Conservation (phyloP, 495 filamentous ascomycete species). For the Aspergillus haitiensis region DNA sequence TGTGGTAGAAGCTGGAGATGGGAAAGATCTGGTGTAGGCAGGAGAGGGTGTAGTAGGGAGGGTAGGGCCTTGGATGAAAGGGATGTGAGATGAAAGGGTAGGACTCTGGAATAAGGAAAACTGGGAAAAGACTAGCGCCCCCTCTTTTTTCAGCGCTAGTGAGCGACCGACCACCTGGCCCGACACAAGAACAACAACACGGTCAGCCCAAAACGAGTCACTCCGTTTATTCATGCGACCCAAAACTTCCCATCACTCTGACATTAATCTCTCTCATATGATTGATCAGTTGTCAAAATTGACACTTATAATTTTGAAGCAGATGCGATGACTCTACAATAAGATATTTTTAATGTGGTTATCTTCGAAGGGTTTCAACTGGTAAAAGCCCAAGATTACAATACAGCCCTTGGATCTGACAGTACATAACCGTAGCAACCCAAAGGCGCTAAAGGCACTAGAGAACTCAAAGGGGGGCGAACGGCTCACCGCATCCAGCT, state of each 20-base stretch:
- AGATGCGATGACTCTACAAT: too few relatives aligned
- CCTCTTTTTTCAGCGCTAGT: constrained; percentile 16
- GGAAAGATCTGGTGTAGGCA: background rate
- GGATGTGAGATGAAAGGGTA: constrained; percentile 14
- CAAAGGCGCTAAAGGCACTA: background rate
- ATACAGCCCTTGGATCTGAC: constrained; percentile 8
- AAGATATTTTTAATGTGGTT: too few relatives aligned
- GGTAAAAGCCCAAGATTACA: constrained; percentile 2
- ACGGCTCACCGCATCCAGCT: constrained; percentile 18
- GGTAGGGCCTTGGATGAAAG: constrained; percentile 3
- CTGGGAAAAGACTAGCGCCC: constrained; percentile 13
- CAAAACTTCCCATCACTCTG: background rate
- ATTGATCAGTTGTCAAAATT: too few relatives aligned
- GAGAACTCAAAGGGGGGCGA: background rate
- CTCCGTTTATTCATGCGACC: background rate
- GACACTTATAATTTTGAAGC: too few relatives aligned
- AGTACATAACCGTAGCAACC: constrained; percentile 16
- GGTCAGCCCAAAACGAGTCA: background rate
- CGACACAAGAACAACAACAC: constrained; percentile 10
- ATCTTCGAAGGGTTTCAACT: background rate
- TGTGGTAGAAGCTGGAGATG: constrained; percentile 10
- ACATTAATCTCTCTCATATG: constrained; percentile 2
- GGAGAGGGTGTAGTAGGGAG: constrained; percentile 10
- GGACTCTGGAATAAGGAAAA: constrained; percentile 6
- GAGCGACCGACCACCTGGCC: constrained; percentile 17